These are phyloP conservation scores for Ophiocordyceps camponoti-saundersi DNA, from an alignment of 2,329 filamentous ascomycete species.

Conservation along the genomic window DNA sequence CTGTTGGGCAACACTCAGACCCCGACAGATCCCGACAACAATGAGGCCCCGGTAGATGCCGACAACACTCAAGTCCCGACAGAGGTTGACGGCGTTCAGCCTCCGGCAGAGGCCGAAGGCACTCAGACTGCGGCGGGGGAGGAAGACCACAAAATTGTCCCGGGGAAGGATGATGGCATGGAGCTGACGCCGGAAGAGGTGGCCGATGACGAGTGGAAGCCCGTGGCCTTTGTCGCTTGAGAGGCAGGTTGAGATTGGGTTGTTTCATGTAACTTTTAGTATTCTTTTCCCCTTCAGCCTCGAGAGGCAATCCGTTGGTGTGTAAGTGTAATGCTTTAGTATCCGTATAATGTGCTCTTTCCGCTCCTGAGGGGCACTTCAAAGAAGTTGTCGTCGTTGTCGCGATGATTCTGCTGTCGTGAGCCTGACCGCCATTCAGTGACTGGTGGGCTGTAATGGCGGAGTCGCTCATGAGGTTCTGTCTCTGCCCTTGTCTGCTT, in stretches of 20 bases:
- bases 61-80: too few species aligned
- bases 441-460: constrained; percentile 7
- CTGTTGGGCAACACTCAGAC: too few species aligned
- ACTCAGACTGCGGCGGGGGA: too few species aligned
- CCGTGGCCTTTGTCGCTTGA: neutral
- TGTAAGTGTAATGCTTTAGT: neutral
- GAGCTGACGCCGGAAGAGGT: neutral
- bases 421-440: neutral
- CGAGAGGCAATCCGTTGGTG: neutral
- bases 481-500: constrained; percentile 9
- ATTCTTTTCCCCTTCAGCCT: neutral
- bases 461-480: neutral
- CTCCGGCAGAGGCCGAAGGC: too few species aligned
- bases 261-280: neutral
- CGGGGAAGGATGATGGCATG: neutral
- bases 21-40: too few species aligned
- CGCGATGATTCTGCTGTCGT: constrained; percentile 1
- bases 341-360: constrained; percentile 17
- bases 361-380: constrained; percentile 18
- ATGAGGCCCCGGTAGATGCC: too few species aligned
- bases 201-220: neutral
- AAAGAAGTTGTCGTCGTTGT: constrained; percentile 1
- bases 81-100: too few species aligned
- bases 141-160: too few species aligned
- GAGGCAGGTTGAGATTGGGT: neutral